Evolutionary conservation across 495 filamentous ascomycete species (phyloP).

Genomic region (Xylaria bambusicola): DNA sequence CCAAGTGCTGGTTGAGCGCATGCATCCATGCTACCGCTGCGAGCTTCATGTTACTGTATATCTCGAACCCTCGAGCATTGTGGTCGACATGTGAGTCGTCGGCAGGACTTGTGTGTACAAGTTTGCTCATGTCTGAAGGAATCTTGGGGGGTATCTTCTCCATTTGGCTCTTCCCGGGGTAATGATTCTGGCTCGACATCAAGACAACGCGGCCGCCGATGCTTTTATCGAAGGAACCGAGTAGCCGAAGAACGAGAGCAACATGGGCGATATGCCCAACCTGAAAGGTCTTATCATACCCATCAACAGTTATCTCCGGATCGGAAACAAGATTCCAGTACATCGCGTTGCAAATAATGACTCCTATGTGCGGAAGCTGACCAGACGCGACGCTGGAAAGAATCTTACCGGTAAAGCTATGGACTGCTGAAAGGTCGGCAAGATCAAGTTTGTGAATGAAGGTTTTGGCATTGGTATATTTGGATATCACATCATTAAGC

Average conservation of each 20-base stretch:
- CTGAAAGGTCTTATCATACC: constrained; percentile 46
- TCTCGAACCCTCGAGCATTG: constrained; percentile 24
- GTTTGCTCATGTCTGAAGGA: too few relatives aligned
- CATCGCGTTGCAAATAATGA: constrained; percentile 49
- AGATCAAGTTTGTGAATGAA: not conserved
- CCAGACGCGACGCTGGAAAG: not conserved
- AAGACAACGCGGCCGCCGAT: constrained; percentile 42
- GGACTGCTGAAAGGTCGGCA: not conserved
- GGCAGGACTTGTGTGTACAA: too few relatives aligned
- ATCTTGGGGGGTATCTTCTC: too few relatives aligned
- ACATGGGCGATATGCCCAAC: constrained; percentile 46
- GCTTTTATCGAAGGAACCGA: constrained; percentile 37
- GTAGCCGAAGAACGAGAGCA: constrained; percentile 42
- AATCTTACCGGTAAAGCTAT: not conserved
- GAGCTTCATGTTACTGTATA: constrained; percentile 46
- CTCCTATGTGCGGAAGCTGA: not conserved
- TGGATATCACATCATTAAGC: not conserved
- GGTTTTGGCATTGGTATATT: not conserved
- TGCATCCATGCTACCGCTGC: constrained; percentile 44
- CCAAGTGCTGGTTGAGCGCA: constrained; percentile 40
- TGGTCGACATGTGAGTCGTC: too few relatives aligned
- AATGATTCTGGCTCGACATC: constrained; percentile 39
- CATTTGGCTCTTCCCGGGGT: constrained; percentile 36
- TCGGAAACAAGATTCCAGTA: constrained; percentile 44
- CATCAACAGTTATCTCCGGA: constrained; percentile 40